Evolutionary conservation across 2,329 filamentous ascomycete genomes (phyloP), one percentile per base, ranked within the genome.

Genomic region (Chaetomiaceae sp.): DNA sequence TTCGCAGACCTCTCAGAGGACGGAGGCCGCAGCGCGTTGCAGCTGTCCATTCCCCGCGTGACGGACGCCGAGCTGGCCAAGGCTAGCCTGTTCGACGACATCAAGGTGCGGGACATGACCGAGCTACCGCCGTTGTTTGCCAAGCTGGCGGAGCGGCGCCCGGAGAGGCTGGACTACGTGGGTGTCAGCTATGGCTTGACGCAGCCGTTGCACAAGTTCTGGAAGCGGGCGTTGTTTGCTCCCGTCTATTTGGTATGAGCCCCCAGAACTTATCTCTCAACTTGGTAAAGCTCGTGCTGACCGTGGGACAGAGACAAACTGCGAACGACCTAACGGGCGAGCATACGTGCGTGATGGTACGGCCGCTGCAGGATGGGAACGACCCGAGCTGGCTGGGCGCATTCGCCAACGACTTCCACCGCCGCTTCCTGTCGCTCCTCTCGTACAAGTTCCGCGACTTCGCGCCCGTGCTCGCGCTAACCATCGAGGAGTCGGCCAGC

Each of bases 321-420:
- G 76, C 93, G 42, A 98, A 97, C 62, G 93, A 97, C 47, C 75
- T 98, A 37, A 98, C 94, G 0, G 93, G 93, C 45, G 93, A 98
- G 67, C 93, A 98, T 64, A 95, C 93, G 0, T 96, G 89, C 62
- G 91, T 98, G 22, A 98, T 98, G 94, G 76, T 98, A 39, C 81
- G 88, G 47, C 86, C 89, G 2, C 74, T 98, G 6, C 75, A 79
- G 49, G 72, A 68, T 42, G 74, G 72, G 44, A 82, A 81, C 34
- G 88, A 95, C 56, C 73, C 73, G 47, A 81, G 79, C 59, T 97
- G 93, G 93, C 81, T 97, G 0, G 88, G 87, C 14, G 88, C 89
- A 2, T 98, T 94, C 61, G 79, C 91, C 4, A 80, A 85, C 51
- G 93, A 98, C 65, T 98, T 97, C 76, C 90, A 97, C 61, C 83